Percentiles rank a stretch among this genome's conserved stretches.
Conservation (phyloP, 2,329 filamentous ascomycete species). For the Talaromyces sp. region DNA sequence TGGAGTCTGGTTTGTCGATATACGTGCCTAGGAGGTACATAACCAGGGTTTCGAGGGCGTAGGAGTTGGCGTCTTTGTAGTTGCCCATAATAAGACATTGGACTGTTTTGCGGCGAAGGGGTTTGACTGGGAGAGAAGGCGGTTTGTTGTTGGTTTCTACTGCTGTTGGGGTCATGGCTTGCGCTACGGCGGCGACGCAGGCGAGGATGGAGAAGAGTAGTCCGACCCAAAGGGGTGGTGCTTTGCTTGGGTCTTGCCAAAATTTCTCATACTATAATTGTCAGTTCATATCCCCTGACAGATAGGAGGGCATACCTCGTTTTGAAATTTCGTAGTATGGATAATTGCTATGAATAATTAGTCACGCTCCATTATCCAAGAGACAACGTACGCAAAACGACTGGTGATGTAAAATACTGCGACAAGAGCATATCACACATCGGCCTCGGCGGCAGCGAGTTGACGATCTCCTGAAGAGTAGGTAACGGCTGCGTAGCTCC, state of each 20-base stretch:
- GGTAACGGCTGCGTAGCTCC: conserved; percentile 4
- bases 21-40: conserved; percentile 54
- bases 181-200: conserved; percentile 7
- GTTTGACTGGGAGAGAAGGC: conserved; percentile 3
- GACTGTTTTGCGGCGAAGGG: conserved; percentile 30
- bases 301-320: conserved; percentile 7
- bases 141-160: not conserved
- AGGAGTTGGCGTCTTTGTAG: conserved; percentile 49
- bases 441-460: conserved; percentile 13
- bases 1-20: conserved; percentile 50
- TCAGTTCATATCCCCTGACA: not conserved
- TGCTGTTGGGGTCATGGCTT: not conserved
- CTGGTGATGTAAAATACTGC: conserved; percentile 13
- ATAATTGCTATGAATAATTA: conserved; percentile 15
- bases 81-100: conserved; percentile 55
- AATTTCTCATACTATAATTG: conserved; percentile 21
- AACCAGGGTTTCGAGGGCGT: conserved; percentile 54
- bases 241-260: conserved; percentile 18
- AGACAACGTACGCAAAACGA: conserved; percentile 11
- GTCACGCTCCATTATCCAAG: not conserved
- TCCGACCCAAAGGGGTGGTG: conserved; percentile 20
- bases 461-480: conserved; percentile 13
- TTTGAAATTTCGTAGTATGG: conserved; percentile 18
- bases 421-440: conserved; percentile 16
- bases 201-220: conserved; percentile 20